These are phyloP conservation scores for Quillaja saponaria DNA, from an alignment of 306 rosid species.

Conservation along the genomic window DNA sequence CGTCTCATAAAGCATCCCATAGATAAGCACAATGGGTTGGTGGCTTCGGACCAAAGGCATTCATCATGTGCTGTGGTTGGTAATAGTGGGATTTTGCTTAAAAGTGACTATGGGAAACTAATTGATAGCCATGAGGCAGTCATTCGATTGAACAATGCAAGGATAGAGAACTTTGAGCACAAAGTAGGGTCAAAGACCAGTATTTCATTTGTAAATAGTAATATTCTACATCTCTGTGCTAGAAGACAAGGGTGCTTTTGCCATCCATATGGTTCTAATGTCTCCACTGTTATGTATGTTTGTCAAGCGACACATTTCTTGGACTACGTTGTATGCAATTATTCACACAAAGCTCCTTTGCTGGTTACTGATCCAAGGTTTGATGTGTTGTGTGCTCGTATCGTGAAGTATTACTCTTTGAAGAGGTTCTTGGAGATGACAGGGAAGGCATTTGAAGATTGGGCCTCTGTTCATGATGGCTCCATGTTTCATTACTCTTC, in stretches of 20 bases:
- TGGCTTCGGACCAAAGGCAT: slow-evolving; percentile 38
- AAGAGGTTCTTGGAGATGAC: slow-evolving; percentile 68
- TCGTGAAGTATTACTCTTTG: slow-evolving; percentile 91
- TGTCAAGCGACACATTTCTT: slow-evolving; percentile 90
- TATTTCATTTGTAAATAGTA: slow-evolving; percentile 85
- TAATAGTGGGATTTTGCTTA: slow-evolving; percentile 87
- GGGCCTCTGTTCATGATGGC: slow-evolving; percentile 78
- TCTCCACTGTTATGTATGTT: slow-evolving; percentile 81
- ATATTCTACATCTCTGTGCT: slow-evolving; percentile 84
- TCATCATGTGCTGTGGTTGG: slow-evolving; percentile 89
- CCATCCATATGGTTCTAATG: slow-evolving; percentile 75
- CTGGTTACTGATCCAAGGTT: slow-evolving; percentile 83
- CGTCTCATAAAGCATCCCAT: slow-evolving; percentile 53
- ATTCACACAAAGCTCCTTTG: slow-evolving; percentile 68
- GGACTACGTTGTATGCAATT: slow-evolving; percentile 75
- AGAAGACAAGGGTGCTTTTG: slow-evolving; percentile 81
- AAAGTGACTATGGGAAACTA: slow-evolving; percentile 51
- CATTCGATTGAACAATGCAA: slow-evolving; percentile 85
- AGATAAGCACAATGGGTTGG: slow-evolving; percentile 40
- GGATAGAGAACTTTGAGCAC: slow-evolving; percentile 43
- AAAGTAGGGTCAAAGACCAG: slow-evolving; percentile 86
- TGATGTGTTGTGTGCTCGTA: slow-evolving; percentile 66
- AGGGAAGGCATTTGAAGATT: slow-evolving; percentile 65
- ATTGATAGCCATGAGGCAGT: slow-evolving; percentile 82
- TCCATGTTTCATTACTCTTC: slow-evolving; percentile 85